These are phyloP conservation scores for Sextonia rubra DNA, from an alignment of 164 flowering plant species.

Conservation along the genomic window DNA sequence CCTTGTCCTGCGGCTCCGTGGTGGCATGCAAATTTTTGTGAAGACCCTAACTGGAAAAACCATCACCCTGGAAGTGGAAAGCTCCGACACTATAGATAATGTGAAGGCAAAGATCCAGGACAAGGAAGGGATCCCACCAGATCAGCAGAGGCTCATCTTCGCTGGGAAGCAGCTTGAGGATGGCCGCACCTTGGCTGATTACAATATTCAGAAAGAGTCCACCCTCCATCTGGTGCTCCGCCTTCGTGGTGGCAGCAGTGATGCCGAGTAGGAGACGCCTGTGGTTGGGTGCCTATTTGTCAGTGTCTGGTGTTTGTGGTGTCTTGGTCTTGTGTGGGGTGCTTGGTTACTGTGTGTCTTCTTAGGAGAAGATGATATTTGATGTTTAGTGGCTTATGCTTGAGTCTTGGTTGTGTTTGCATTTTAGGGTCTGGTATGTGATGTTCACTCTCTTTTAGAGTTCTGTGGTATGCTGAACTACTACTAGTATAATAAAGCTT, in stretches of 20 bases:
- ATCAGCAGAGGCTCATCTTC: constrained; percentile 10
- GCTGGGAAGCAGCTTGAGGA: constrained; percentile 7
- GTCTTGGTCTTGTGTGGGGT: too few species aligned
- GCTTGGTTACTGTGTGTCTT: too few species aligned
- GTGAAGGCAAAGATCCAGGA: constrained; percentile 7
- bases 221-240: constrained; percentile 5
- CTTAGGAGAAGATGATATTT: too few species aligned
- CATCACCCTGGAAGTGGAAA: constrained; percentile 1
- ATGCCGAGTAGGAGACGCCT: neutral
- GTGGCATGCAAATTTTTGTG: constrained; percentile 9
- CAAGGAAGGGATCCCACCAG: constrained; percentile 8
- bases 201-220: constrained; percentile 6
- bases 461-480: too few species aligned
- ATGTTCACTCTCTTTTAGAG: too few species aligned
- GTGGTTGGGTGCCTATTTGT: neutral
- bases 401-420: too few species aligned
- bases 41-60: constrained; percentile 8
- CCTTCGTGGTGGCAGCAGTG: constrained; percentile 1
- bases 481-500: too few species aligned
- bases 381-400: too few species aligned
- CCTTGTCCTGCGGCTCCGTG: constrained; percentile 6
- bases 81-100: constrained; percentile 6
- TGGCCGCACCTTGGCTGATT: constrained; percentile 3
- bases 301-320: neutral
- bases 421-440: too few species aligned